Evolutionary conservation across 2,329 filamentous ascomycete genomes (phyloP).

Genomic region (Dothistroma septosporum): DNA sequence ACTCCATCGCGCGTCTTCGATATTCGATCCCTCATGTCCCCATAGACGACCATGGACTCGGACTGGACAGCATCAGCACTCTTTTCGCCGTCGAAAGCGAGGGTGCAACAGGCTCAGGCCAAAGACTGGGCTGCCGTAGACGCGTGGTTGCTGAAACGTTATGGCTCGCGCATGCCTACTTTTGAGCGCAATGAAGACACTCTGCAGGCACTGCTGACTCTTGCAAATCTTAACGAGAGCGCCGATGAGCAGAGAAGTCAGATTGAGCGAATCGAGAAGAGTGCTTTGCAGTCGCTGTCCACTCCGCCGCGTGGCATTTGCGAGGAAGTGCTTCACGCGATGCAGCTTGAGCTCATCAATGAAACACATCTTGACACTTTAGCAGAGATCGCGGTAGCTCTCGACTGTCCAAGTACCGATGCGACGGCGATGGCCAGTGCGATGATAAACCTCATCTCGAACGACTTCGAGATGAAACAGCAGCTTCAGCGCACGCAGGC

Average conservation of each 20-base stretch:
- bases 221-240: constrained; percentile 71
- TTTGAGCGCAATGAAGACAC: constrained; percentile 90
- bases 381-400: constrained; percentile 36
- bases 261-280: constrained; percentile 56
- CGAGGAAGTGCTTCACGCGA: constrained; percentile 19
- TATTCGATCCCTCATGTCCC: background rate
- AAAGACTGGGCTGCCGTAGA: constrained; percentile 91
- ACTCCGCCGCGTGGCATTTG: constrained; percentile 15
- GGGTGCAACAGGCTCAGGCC: constrained; percentile 73
- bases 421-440: constrained; percentile 24
- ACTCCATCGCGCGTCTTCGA: background rate
- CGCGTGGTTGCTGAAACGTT: constrained; percentile 71
- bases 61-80: constrained; percentile 43
- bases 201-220: constrained; percentile 66
- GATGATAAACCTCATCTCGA: constrained; percentile 15
- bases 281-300: constrained; percentile 54
- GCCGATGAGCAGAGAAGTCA: constrained; percentile 66
- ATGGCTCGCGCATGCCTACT: constrained; percentile 58
- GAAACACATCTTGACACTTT: constrained; percentile 32
- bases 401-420: constrained; percentile 33
- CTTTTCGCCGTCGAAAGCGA: constrained; percentile 60
- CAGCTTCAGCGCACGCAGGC: constrained; percentile 24
- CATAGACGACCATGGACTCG: constrained; percentile 16
- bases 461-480: constrained; percentile 28
- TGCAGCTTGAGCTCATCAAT: constrained; percentile 27